Percentiles rank a stretch among this genome's conserved stretches.
These are phyloP conservation scores for Calocybe cyanea DNA, from an alignment of 768 basidiomycete species.

Conservation along the genomic window DNA sequence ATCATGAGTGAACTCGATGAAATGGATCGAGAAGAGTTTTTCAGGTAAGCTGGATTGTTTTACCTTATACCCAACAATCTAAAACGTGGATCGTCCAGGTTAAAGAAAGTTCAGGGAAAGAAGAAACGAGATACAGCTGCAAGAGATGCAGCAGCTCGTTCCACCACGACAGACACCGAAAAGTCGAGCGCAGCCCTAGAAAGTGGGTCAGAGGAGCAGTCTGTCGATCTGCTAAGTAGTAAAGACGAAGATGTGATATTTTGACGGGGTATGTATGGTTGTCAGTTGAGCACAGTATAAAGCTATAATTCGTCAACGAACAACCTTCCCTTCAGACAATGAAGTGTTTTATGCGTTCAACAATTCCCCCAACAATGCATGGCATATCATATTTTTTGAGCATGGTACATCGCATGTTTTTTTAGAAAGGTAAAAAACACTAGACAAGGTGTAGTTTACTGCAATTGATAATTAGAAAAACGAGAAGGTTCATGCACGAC, in stretches of 20 bases:
- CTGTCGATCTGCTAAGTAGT: slow-evolving; percentile 64
- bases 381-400: slow-evolving; percentile 45
- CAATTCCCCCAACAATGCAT: too few species aligned
- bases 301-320: too few species aligned
- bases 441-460: slow-evolving; percentile 25
- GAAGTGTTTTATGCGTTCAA: too few species aligned
- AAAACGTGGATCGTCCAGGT: slow-evolving; percentile 38
- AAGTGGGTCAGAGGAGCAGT: slow-evolving; percentile 34
- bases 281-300: too few species aligned
- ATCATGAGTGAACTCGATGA: slow-evolving; percentile 97
- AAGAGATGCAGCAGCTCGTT: slow-evolving; percentile 23
- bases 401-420: slow-evolving; percentile 66
- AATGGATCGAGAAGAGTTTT: slow-evolving; percentile 96
- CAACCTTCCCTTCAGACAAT: too few species aligned
- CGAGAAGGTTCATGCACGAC: background rate
- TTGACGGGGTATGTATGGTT: slow-evolving; percentile 32
- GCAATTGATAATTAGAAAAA: slow-evolving; percentile 11
- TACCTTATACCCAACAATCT: too few species aligned
- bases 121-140: slow-evolving; percentile 81
- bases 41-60: slow-evolving; percentile 60
- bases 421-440: slow-evolving; percentile 31
- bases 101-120: slow-evolving; percentile 97
- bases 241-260: slow-evolving; percentile 96
- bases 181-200: slow-evolving; percentile 25
- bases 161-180: slow-evolving; percentile 26